phyloP scores from a whole-genome alignment of 179 eudicot species.

The Spinacia oleracea region DNA sequence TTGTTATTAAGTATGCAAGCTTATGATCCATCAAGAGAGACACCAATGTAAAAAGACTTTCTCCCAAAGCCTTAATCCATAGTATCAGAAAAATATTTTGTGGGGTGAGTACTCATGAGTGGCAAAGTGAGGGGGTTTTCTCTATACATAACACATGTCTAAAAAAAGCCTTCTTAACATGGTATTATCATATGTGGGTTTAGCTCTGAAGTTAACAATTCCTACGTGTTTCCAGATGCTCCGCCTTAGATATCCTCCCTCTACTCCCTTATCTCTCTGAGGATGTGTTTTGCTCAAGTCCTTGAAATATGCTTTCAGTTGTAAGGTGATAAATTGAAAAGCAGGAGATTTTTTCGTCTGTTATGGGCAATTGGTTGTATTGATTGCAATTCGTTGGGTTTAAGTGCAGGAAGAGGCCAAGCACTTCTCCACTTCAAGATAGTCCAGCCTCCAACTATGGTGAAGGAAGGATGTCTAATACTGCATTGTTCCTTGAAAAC shows the following conservation, averaged over 20 bases:
- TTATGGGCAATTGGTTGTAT: neutral
- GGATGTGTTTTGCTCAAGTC: neutral
- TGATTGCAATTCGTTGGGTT: constrained; percentile 4
- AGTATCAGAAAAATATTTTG: no score
- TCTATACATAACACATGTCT: neutral
- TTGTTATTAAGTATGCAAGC: no score
- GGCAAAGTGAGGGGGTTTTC: neutral
- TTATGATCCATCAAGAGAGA: no score
- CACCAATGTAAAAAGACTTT: no score
- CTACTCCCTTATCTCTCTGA: neutral
- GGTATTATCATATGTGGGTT: neutral
- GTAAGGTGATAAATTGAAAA: neutral
- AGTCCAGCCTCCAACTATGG: constrained; percentile 45
- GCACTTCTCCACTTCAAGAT: constrained; percentile 64
- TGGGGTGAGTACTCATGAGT: no score
- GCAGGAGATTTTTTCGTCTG: neutral
- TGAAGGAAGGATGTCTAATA: constrained; percentile 58
- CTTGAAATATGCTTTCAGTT: neutral
- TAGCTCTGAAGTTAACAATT: neutral
- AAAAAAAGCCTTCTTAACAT: neutral
- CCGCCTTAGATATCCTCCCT: neutral
- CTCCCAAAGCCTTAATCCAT: no score
- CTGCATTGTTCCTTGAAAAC: constrained; percentile 77
- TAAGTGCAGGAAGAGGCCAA: constrained; percentile 62
- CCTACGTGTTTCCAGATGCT: neutral